Conservation (phyloP, 2,329 filamentous ascomycete genomes). For the Calonectria crousiana region DNA sequence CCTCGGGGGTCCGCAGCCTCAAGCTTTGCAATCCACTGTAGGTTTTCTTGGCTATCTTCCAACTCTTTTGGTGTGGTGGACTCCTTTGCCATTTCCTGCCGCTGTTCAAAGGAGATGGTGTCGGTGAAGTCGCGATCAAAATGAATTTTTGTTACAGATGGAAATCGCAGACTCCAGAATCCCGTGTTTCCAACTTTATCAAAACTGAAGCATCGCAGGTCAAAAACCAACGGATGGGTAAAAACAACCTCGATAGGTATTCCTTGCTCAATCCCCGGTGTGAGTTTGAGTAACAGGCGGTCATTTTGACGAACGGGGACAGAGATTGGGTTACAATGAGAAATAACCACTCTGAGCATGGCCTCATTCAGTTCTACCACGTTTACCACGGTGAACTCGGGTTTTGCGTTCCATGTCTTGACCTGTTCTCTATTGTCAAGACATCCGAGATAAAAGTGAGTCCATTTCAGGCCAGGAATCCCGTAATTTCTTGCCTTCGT, state of each 20-base stretch:
- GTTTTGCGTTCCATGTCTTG: conserved; percentile 61
- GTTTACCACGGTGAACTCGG: conserved; percentile 76
- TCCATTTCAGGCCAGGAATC: conserved; percentile 74
- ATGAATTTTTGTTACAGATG: conserved; percentile 81
- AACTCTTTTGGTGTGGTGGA: conserved; percentile 63
- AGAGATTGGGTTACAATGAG: conserved; percentile 58
- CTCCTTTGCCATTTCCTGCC: conserved; percentile 74
- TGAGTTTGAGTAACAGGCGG: conserved; percentile 60
- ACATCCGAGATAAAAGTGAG: conserved; percentile 84
- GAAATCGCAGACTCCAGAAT: conserved; percentile 83
- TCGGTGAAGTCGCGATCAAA: conserved; percentile 79
- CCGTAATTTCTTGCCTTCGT: conserved; percentile 68
- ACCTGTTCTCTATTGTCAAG: conserved; percentile 75
- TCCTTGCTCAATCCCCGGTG: conserved; percentile 56
- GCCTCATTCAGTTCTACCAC: conserved; percentile 67
- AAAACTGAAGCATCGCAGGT: conserved; percentile 84
- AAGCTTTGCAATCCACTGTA: conserved; percentile 71
- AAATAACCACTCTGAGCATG: conserved; percentile 64
- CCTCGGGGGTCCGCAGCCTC: conserved; percentile 65
- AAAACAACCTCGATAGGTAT: conserved; percentile 69
- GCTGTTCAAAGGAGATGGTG: conserved; percentile 74
- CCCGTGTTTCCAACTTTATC: conserved; percentile 76
- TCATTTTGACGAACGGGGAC: conserved; percentile 54
- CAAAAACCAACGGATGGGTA: conserved; percentile 79
- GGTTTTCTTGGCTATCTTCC: conserved; percentile 71